Evolutionary conservation across 75 land plant genomes (phyloP), one percentile per base, ranked within the genome.

Genomic region (Pinus taeda): DNA sequence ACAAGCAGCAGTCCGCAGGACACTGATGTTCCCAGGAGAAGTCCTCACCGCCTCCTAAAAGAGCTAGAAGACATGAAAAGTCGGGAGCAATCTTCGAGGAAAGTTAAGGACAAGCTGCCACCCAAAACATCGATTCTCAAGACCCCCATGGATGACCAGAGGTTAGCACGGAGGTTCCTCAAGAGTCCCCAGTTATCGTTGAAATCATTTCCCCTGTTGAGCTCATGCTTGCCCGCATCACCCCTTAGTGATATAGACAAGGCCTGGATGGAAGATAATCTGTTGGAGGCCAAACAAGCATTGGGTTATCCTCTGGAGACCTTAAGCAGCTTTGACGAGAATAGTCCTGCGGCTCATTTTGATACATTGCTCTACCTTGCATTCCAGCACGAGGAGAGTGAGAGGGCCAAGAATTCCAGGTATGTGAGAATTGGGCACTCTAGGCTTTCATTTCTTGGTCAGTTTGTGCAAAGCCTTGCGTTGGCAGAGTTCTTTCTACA

Each of bases 221-320:
- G 97, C 73, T 90, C 99, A 45, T 96, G 97, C 81, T 75, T 96
- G 60, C 99, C 99, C 2, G 73, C 80, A 5, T 75, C 85, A 20
- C 80, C 87, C 42, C 80, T 96, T 29, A 85, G 83, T 80, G 81
- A 85, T 74, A 82, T 81, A 13, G 99, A 96, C 36, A 71, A 78
- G 49, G 85, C 80, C 0, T 96, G 99, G 99, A 96, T 92, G 71
- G 95, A 96, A 22, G 95, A 90, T 84, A 85, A 90, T 85, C 65
- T 96, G 71, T 82, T 92, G 12, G 97, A 92, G 60, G 93, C 90
- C 20, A 92, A 94, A 69, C 93, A 96, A 71, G 97, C 95, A 11
- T 60, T 96, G 14, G 97, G 99, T 37, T 90, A 92, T 79, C 88
- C 94, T 13, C 75, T 93, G 12, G 89, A 89, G 81, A 83, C 83